Percentiles rank a stretch among this genome's conserved stretches.
Conservation (phyloP, 805 yeast species). For the Grigorovia jiainica region DNA sequence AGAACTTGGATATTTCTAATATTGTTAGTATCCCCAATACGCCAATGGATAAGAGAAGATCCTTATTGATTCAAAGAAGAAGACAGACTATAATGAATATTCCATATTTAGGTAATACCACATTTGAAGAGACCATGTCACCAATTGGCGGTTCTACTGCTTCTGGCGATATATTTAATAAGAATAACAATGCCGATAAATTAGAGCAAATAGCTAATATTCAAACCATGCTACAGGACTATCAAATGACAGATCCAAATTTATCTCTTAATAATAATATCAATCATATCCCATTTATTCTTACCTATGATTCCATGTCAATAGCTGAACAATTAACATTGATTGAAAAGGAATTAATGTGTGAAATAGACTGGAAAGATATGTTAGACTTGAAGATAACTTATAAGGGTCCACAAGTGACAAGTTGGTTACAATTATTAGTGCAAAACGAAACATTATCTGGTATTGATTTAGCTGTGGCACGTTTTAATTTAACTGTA, state of each 20-base stretch:
- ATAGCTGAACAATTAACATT: slow-evolving; percentile 78
- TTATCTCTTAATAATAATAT: slow-evolving; percentile 27
- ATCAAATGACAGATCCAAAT: slow-evolving; percentile 20
- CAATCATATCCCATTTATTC: slow-evolving; percentile 72
- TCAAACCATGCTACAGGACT: slow-evolving; percentile 17
- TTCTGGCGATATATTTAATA: slow-evolving; percentile 1
- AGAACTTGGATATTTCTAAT: slow-evolving; percentile 10
- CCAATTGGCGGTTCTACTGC: not conserved
- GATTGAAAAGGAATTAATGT: slow-evolving; percentile 74
- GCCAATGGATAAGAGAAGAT: slow-evolving; percentile 20
- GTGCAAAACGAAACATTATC: slow-evolving; percentile 45
- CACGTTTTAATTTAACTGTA: slow-evolving; percentile 80
- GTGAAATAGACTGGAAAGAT: slow-evolving; percentile 89
- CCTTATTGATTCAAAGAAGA: slow-evolving; percentile 31
- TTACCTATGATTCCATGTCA: slow-evolving; percentile 56
- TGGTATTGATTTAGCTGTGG: slow-evolving; percentile 76
- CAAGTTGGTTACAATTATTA: slow-evolving; percentile 76
- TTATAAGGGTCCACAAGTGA: slow-evolving; percentile 52
- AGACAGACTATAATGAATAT: slow-evolving; percentile 30
- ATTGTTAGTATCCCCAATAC: slow-evolving; percentile 8
- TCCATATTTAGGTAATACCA: slow-evolving; percentile 13
- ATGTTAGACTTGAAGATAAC: slow-evolving; percentile 70
- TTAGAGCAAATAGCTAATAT: slow-evolving; percentile 13
- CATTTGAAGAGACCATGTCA: slow-evolving; percentile 18
- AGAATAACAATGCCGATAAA: not conserved